Percentiles rank a stretch among this genome's conserved stretches.
These are phyloP conservation scores for Penicillium sp. DNA, from an alignment of 2,329 filamentous ascomycete species.

Conservation along the genomic window DNA sequence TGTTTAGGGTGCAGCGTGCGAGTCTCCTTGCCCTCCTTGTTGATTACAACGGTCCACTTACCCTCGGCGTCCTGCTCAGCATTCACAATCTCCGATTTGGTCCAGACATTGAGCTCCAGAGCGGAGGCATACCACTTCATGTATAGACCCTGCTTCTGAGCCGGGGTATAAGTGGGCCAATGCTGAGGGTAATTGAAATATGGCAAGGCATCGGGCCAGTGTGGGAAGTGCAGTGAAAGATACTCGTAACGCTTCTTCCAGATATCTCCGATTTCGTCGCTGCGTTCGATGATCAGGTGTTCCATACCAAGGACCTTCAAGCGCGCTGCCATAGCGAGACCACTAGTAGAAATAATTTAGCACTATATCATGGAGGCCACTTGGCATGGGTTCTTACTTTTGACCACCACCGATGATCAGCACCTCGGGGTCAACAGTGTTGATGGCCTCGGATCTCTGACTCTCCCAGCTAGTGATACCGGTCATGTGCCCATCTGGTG, in stretches of 20 bases:
- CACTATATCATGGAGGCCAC: background rate
- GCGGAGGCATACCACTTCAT: conserved; percentile 29
- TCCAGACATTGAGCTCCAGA: conserved; percentile 27
- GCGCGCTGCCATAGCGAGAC: conserved; percentile 25
- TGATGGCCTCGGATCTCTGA: conserved; percentile 24
- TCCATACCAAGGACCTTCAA: conserved; percentile 25
- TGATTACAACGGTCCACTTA: conserved; percentile 21
- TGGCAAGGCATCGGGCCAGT: conserved; percentile 29
- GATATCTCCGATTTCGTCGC: conserved; percentile 26
- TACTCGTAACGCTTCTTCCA: conserved; percentile 34
- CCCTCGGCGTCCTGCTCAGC: conserved; percentile 18
- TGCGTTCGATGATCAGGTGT: conserved; percentile 29
- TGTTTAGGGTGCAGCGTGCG: conserved; percentile 25
- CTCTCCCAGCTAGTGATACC: conserved; percentile 31
- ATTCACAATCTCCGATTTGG: conserved; percentile 20
- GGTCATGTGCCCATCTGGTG: conserved; percentile 34
- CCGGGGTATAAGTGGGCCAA: conserved; percentile 33
- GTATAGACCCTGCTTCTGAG: conserved; percentile 28
- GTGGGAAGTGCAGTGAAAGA: conserved; percentile 30
- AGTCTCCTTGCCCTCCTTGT: conserved; percentile 19
- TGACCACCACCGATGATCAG: conserved; percentile 26
- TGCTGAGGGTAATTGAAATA: conserved; percentile 31
- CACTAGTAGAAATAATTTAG: conserved; percentile 11
- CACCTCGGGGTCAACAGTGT: conserved; percentile 24
- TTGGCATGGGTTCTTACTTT: conserved; percentile 8